Percentiles rank a stretch among this genome's conserved stretches.
phyloP scores from a whole-genome alignment of 2,329 filamentous ascomycete species.

The Beauveria caledonica region DNA sequence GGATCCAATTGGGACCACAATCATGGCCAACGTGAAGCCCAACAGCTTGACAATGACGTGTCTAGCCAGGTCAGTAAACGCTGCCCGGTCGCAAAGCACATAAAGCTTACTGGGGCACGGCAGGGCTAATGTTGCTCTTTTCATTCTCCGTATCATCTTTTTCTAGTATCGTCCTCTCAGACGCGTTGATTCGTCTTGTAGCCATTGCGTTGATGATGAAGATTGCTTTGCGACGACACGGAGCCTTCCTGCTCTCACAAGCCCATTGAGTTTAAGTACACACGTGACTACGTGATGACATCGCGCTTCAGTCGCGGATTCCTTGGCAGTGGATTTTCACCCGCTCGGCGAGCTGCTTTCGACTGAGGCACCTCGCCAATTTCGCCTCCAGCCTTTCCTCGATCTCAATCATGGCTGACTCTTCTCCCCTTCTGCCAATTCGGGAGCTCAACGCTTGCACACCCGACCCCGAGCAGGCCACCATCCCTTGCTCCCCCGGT shows the following conservation, averaged over 20 bases:
- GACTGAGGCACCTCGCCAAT: not conserved
- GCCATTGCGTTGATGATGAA: constrained; percentile 46
- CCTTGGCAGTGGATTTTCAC: constrained; percentile 9
- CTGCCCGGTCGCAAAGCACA: constrained; percentile 9
- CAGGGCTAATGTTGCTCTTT: constrained; percentile 69
- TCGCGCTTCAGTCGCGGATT: constrained; percentile 8
- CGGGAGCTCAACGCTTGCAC: constrained; percentile 26
- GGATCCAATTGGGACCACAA: constrained; percentile 74
- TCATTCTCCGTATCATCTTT: constrained; percentile 44
- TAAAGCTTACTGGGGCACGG: constrained; percentile 61
- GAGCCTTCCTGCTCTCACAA: not conserved
- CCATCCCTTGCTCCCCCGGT: constrained; percentile 36
- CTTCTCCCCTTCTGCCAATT: constrained; percentile 6
- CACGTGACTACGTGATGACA: constrained; percentile 20
- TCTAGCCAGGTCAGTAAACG: constrained; percentile 31
- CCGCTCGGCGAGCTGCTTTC: not conserved
- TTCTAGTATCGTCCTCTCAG: constrained; percentile 59
- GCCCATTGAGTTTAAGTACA: constrained; percentile 3
- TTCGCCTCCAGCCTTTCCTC: not conserved
- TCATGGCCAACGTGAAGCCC: constrained; percentile 86
- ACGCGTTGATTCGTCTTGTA: constrained; percentile 55
- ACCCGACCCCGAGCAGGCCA: constrained; percentile 37
- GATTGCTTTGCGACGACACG: not conserved
- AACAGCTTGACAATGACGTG: constrained; percentile 86
- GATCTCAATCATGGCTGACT: constrained; percentile 10